These are phyloP conservation scores for Syzygium aqueum DNA, from an alignment of 345 rosid genomes.

Conservation along the genomic window DNA sequence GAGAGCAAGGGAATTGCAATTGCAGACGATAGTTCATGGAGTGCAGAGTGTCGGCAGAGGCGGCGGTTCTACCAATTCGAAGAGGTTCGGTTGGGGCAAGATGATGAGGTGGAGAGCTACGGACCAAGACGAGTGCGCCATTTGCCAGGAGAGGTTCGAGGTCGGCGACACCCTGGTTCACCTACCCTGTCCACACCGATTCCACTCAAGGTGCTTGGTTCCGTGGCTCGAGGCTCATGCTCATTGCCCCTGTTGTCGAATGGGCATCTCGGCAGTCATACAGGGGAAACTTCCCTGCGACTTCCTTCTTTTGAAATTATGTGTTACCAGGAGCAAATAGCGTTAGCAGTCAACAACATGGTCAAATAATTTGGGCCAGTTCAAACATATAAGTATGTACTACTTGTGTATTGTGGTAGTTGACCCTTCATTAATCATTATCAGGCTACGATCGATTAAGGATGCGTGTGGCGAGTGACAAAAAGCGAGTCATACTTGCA, in stretches of 20 bases:
- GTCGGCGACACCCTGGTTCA: slow-evolving; percentile 38
- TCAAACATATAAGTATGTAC: background rate
- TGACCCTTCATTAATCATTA: background rate
- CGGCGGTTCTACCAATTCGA: slow-evolving; percentile 7
- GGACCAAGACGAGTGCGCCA: slow-evolving; percentile 59
- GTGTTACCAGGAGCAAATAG: background rate
- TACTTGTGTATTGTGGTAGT: background rate
- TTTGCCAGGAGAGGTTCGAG: slow-evolving; percentile 60
- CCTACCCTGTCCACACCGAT: slow-evolving; percentile 59
- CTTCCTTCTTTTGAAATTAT: background rate
- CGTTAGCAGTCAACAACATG: background rate
- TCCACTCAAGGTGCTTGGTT: slow-evolving; percentile 50
- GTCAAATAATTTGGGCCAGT: background rate
- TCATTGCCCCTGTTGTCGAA: slow-evolving; percentile 73
- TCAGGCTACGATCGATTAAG: background rate
- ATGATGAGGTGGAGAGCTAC: slow-evolving; percentile 29
- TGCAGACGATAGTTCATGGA: slow-evolving; percentile 4
- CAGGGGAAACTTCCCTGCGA: background rate
- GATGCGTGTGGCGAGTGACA: background rate
- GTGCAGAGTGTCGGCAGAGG: slow-evolving; percentile 16
- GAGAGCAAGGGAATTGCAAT: background rate
- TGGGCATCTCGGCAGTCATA: background rate
- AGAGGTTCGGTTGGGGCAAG: slow-evolving; percentile 39
- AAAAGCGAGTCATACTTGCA: background rate
- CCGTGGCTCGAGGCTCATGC: slow-evolving; percentile 60